Base-by-base conservation (phyloP, 495 filamentous ascomycete genomes). In the Evernia prunastri region DNA sequence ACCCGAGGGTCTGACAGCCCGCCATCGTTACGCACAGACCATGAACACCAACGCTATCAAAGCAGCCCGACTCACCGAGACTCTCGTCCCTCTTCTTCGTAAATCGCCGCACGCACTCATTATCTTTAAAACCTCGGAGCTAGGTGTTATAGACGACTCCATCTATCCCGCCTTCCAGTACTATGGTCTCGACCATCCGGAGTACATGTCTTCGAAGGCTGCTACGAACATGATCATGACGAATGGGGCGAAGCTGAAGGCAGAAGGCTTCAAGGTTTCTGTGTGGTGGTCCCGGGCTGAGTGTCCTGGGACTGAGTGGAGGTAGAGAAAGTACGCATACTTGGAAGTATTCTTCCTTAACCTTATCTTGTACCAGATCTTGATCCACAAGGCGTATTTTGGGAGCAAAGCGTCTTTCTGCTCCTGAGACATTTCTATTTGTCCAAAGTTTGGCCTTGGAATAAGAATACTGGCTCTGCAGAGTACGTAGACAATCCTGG, bases 21-120 rank as follows among this genome's bases (percentile, higher is more conserved):
- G 77, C 25, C 68, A 75, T 11, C 64, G 63, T 13, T 61, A 76
- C 25, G 58, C 49, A 23, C 58, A 66, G 20, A 70, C 73, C 18
- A 72, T 80, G 64, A 69, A 72, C 25, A 73, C 71, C 3, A 81
- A 81, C 56, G 68, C 77, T 20, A 64, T 72, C 47, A 74, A 78
- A 23, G 72, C 75, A 1, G 70, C 69, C 4, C 67, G 72, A 54
- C 64, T 75, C 36, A 80, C 76, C 35, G 78, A 81, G n/a, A 71
- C 71, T 7, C 78, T 80, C 43, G 60, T 75, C 20, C 80, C 79
- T 2, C 71, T 83, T 3, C 72, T 83, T 1, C 67, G 74, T 20
- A 78, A 78, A 51, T 71, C 77, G 0, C 40, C 62, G 12, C 69
- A 72, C 9, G 73, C 72, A 36, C 74, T 76, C 4, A 76, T 82